A percentile compares a stretch with the other conserved stretches of the same genome.
Conservation (phyloP, 2,329 filamentous ascomycete species). For the Fusarium miscanthi region DNA sequence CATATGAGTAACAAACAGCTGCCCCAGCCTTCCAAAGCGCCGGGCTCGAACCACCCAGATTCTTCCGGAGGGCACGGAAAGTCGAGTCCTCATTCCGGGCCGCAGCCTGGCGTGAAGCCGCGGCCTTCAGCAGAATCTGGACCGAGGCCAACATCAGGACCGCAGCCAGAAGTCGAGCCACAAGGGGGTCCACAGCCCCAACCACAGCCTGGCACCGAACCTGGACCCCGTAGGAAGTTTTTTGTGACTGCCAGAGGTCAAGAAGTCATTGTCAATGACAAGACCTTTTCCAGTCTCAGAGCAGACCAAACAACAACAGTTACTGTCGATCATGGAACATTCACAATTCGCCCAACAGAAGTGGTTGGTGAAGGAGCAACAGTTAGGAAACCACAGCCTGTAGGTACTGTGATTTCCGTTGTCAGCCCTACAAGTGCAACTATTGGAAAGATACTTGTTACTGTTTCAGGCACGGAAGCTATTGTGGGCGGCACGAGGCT, state of each 20-base stretch:
- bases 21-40: constrained; percentile 16
- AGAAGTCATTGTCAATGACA: constrained; percentile 59
- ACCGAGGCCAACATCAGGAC: neutral
- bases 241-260: constrained; percentile 58
- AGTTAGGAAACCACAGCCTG: constrained; percentile 54
- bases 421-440: constrained; percentile 52
- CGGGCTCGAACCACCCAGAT: neutral
- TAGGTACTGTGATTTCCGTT: constrained; percentile 46
- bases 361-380: constrained; percentile 59
- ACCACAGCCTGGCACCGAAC: constrained; percentile 1
- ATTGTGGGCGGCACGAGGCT: constrained; percentile 58
- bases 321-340: constrained; percentile 54
- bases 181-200: constrained; percentile 1
- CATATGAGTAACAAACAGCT: constrained; percentile 37
- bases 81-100: neutral
- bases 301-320: constrained; percentile 55
- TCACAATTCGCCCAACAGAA: constrained; percentile 60
- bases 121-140: neutral
- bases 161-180: neutral
- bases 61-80: neutral
- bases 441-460: constrained; percentile 55
- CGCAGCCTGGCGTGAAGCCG: neutral
- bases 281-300: constrained; percentile 56
- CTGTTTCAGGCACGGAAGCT: constrained; percentile 55
- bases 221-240: constrained; percentile 44